Base-by-base conservation (phyloP, 306 rosid species). In the Pterocarpus macrocarpus region DNA sequence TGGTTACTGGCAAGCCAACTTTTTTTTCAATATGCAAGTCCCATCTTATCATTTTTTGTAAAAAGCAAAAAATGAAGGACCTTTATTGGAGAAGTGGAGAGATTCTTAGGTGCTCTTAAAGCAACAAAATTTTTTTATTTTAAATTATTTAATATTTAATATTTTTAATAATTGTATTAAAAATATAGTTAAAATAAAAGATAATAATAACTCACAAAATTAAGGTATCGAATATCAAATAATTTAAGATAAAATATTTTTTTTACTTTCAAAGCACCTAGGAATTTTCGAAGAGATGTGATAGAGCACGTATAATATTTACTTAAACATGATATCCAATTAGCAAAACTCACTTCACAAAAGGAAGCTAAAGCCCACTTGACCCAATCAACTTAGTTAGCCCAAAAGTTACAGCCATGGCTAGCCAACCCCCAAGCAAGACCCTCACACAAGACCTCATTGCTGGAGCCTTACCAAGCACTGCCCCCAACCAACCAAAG, bases 361-460 rank as follows among this genome's bases (percentile, higher is more conserved):
- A 38, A 10, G 44, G 5, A 1, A 16, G 4, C 7, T 78, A 81
- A 78, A 82, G 82, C 11, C 79, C 86, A 33, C 86, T 86, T 56
- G 86, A 82, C 0, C 86, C 89, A 32, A 86, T 86, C 86, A 86
- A 86, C 80, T 87, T 87, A 58, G 90, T 87, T 35, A 87, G 74
- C 15, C 88, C 90, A 81, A 84, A 87, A 65, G 90, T 84, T 3
- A 87, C 33, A 3, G 86, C 86, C 90, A 87, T 87, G 64, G 90
- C 90, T 13, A 87, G 1, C 88, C 86, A 87, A 64, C 90, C 90
- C 5, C 90, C 90, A 78, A 87, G 2, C 50, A 87, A 75, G 50
- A 84, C 90, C 70, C 90, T 87, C 57, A 79, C 35, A 70, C 80
- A 69, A 32, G 90, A 81, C 82, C 69, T 87, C 13, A 78, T 69